Evolutionary conservation across 768 basidiomycete genomes (phyloP), one percentile per base, ranked within the genome.

Genomic region (Hygrophoropsis aurantiaca): DNA sequence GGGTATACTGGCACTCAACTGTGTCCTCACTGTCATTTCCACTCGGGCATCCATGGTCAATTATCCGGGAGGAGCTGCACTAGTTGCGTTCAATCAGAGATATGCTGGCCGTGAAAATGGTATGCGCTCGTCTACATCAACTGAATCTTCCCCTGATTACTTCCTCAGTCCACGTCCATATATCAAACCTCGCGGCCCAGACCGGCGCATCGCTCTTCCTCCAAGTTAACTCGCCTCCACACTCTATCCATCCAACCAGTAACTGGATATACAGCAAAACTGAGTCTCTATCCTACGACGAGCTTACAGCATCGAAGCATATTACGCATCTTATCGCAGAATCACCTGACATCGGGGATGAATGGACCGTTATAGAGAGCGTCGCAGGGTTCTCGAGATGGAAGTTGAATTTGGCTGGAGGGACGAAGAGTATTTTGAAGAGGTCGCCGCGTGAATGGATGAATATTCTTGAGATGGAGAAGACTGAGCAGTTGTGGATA

Each of bases 201-300:
- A 92, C 87, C 0, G 95, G 97, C 2, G 89, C 91, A 3, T 87
- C 91, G 0, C 81, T 94, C 44, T 97, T 97, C 74, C 80, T 83
- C 18, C 88, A 90, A 33, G 74, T 79, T 18, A 71, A 85, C 45
- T 66, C 84, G 0, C 74, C 77, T 1, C 87, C 91, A 2, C 75
- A 75, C 61, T 70, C 42, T n/a, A n/a, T 40, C 58, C 4, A 49
- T 52, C 15, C 46, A 11, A 30, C 20, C 0, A 34, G 40, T 10
- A 44, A 57, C 24, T 91, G 89, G 85, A 72, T 67, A 32, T 95
- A 94, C 68, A 80, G 90, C 68, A 95, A 93, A 71, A 86, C 88
- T 0, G 94, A 97, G 64, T 66, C 72, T 24, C 63, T 89, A 27
- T 66, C 74, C 0, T 57, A 74, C 1, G 40, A 48, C 1, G 58